Conservation (phyloP, 192 early-diverging fungal genomes). For the Linnemannia schmuckeri region DNA sequence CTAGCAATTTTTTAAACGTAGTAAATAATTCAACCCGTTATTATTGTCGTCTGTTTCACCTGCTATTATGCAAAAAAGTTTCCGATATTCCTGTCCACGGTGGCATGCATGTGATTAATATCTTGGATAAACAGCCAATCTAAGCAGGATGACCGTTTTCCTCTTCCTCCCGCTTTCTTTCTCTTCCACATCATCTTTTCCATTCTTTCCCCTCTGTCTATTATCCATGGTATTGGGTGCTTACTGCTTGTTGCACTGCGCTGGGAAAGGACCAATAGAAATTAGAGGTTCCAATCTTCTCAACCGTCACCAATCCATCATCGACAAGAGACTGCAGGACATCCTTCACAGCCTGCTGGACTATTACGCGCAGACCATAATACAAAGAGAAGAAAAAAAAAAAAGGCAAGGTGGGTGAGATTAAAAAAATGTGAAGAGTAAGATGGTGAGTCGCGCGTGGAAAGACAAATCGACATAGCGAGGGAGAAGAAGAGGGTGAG, state of each 20-base stretch:
- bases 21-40: background rate
- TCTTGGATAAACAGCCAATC: background rate
- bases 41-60: background rate
- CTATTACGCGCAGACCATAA: slow-evolving; percentile 54
- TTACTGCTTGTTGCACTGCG: slow-evolving; percentile 67
- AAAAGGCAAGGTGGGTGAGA: background rate
- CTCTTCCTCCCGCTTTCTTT: background rate
- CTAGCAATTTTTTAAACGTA: slow-evolving; percentile 35
- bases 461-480: background rate
- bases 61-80: background rate
- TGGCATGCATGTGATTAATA: background rate
- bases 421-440: background rate
- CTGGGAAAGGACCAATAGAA: slow-evolving; percentile 94
- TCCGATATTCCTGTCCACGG: background rate
- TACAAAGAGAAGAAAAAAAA: background rate
- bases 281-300: slow-evolving; percentile 93
- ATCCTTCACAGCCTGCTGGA: slow-evolving; percentile 84
- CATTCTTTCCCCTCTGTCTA: background rate
- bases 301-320: slow-evolving; percentile 81
- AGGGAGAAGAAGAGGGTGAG: background rate
- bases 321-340: slow-evolving; percentile 86
- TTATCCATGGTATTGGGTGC: background rate
- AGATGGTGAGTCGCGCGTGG: background rate
- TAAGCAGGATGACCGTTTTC: background rate
- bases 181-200: background rate